Evolutionary conservation across 2,329 filamentous ascomycete genomes (phyloP).

Genomic region (Aspergillus hortae): DNA sequence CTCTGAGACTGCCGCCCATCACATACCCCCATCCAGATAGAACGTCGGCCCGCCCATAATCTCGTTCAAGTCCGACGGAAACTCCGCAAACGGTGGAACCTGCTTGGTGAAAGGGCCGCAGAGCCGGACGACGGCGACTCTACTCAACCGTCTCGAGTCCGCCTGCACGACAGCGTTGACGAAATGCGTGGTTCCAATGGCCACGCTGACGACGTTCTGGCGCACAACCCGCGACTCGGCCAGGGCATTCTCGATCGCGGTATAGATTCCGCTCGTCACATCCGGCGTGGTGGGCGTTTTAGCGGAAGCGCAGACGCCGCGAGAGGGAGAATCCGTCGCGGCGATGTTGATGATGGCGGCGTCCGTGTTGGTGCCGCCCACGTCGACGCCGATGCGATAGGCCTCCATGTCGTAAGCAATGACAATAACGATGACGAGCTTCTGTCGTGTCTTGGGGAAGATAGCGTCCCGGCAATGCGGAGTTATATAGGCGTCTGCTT

Average conservation of each 20-base stretch:
- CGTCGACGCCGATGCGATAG: conserved; percentile 46
- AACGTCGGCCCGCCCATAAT: conserved; percentile 48
- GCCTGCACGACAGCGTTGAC: conserved; percentile 51
- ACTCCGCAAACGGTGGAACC: conserved; percentile 50
- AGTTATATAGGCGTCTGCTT: not conserved
- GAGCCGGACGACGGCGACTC: conserved; percentile 52
- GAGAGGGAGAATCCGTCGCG: conserved; percentile 17
- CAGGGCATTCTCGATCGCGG: conserved; percentile 35
- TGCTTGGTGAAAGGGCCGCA: conserved; percentile 48
- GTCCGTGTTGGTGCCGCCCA: conserved; percentile 40
- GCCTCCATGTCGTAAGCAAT: not conserved
- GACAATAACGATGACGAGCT: not conserved
- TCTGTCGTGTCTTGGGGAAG: not conserved
- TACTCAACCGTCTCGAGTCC: conserved; percentile 47
- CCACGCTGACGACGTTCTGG: conserved; percentile 42
- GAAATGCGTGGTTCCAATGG: conserved; percentile 53
- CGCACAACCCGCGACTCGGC: conserved; percentile 29
- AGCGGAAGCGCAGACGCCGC: conserved; percentile 27
- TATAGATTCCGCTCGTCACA: conserved; percentile 41
- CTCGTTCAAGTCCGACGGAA: conserved; percentile 42
- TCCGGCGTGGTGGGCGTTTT: conserved; percentile 41
- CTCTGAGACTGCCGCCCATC: not conserved
- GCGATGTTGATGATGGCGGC: conserved; percentile 29
- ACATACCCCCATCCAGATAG: conserved; percentile 44
- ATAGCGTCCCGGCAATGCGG: not conserved